Evolutionary conservation across 768 basidiomycete genomes (phyloP), one percentile per base, ranked within the genome.

Genomic region (Boletus fagicola): DNA sequence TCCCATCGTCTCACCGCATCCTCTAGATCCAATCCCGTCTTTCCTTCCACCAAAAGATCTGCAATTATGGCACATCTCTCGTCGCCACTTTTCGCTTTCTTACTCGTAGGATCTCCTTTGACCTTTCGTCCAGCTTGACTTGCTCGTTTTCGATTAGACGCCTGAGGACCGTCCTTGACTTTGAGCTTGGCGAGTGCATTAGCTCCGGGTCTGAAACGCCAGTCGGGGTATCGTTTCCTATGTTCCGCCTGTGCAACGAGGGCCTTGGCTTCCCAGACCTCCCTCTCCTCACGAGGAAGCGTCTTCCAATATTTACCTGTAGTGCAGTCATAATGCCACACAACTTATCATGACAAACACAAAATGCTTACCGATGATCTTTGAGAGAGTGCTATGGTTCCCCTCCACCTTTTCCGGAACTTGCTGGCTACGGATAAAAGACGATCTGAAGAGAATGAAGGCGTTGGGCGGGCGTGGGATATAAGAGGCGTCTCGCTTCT

Each of bases 401-500:
- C 88, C 88, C 65, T 91, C 89, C 52, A 90, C 88, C 69, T 84
- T 83, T 38, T 83, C 86, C 2, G 89, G 85, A 49, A 90, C 84
- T 62, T 85, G 83, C 69, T 88, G 82, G 63, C 83, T 84, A 33
- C 81, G 79, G 70, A 91, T 88, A 74, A 91, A 90, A 31, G 83
- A 84, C 24, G 87, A 87, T 63, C 89, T 83, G 72, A 90, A 92
- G 71, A 91, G 85, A 64, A 91, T 92, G 75, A 91, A 92, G 57
- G 90, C 89, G 73, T 90, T 92, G 26, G 89, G 89, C 8, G 90
- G 89, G 48, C 90, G 85, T 42, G 89, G 90, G 72, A 91, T 92
- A 71, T 90, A 86, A 2, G 82, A 83, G 53, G 85, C 82, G 65
- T 87, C 85, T 53, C 84, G 82, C 66, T 83, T 81, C 76, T 83